A percentile compares a stretch with the other conserved stretches of the same genome.
Conservation (phyloP, 2,329 filamentous ascomycete species). For the Talaromyces sp. region DNA sequence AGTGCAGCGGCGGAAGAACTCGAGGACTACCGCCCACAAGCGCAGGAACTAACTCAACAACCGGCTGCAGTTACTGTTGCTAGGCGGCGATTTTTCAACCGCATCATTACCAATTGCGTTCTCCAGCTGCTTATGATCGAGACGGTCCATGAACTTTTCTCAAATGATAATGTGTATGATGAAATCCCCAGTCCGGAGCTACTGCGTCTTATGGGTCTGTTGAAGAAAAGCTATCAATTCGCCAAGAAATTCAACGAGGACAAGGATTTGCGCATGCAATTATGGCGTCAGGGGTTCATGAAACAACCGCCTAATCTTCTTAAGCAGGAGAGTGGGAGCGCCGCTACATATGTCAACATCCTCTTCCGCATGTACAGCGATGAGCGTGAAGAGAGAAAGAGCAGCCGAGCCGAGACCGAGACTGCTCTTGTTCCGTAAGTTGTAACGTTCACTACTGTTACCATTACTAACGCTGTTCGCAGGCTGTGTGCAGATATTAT, state of each 20-base stretch:
- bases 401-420: constrained; percentile 78
- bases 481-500: constrained; percentile 90
- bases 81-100: constrained; percentile 93
- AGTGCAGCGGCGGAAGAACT: constrained; percentile 48
- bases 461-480: constrained; percentile 22
- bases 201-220: constrained; percentile 82
- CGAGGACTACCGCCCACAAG: constrained; percentile 80
- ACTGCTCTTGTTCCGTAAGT: constrained; percentile 75
- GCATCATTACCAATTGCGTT: constrained; percentile 98
- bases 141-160: constrained; percentile 97
- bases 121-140: constrained; percentile 98
- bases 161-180: constrained; percentile 89
- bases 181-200: constrained; percentile 89
- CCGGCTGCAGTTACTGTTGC: constrained; percentile 90
- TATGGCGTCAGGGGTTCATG: constrained; percentile 99
- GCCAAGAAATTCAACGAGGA: constrained; percentile 97
- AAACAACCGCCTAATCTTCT: constrained; percentile 96
- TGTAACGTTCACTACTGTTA: background rate
- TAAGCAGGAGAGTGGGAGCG: constrained; percentile 91
- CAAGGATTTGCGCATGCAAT: constrained; percentile 86
- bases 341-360: constrained; percentile 92
- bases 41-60: constrained; percentile 71
- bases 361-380: constrained; percentile 97
- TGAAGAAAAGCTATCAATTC: constrained; percentile 96
- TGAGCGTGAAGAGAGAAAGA: constrained; percentile 73